A percentile compares a stretch with the other conserved stretches of the same genome.
Evolutionary conservation across 2,329 filamentous ascomycete genomes (phyloP).

Genomic region (Pestalotiopsis sp.): DNA sequence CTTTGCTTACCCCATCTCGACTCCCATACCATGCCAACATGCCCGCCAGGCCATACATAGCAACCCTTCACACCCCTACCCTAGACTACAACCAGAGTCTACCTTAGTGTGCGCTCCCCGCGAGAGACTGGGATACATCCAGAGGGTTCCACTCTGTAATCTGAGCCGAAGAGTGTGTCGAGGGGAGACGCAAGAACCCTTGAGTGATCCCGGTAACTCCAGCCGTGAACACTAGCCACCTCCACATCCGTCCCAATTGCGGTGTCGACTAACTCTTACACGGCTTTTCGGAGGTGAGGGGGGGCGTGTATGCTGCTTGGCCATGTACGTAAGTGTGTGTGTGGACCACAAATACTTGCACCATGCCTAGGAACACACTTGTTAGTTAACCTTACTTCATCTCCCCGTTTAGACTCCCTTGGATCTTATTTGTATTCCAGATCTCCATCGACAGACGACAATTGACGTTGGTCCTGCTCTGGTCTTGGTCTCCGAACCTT

Average conservation of each 20-base stretch:
- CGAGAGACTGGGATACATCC: neutral
- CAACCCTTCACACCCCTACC: too few species aligned
- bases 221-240: slow-evolving; percentile 23
- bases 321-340: neutral
- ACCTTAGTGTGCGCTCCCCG: neutral
- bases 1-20: slow-evolving; percentile 12
- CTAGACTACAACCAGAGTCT: too few species aligned
- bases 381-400: slow-evolving; percentile 17
- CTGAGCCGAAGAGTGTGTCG: slow-evolving; percentile 11
- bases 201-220: slow-evolving; percentile 18
- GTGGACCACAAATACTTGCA: slow-evolving; percentile 21
- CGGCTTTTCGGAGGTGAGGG: slow-evolving; percentile 11
- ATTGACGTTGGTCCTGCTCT: neutral
- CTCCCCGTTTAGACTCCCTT: slow-evolving; percentile 17
- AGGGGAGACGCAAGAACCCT: slow-evolving; percentile 13
- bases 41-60: too few species aligned
- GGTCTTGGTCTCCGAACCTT: neutral
- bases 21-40: neutral
- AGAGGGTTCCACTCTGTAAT: slow-evolving; percentile 7
- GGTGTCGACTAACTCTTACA: slow-evolving; percentile 7
- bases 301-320: neutral
- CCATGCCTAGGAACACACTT: slow-evolving; percentile 14
- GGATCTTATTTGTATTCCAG: slow-evolving; percentile 1
- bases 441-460: neutral
- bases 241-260: slow-evolving; percentile 22